Percentiles rank a stretch among this genome's conserved stretches.
phyloP scores from a whole-genome alignment of 192 early-diverging fungal species.

The Coemansia erecta region DNA sequence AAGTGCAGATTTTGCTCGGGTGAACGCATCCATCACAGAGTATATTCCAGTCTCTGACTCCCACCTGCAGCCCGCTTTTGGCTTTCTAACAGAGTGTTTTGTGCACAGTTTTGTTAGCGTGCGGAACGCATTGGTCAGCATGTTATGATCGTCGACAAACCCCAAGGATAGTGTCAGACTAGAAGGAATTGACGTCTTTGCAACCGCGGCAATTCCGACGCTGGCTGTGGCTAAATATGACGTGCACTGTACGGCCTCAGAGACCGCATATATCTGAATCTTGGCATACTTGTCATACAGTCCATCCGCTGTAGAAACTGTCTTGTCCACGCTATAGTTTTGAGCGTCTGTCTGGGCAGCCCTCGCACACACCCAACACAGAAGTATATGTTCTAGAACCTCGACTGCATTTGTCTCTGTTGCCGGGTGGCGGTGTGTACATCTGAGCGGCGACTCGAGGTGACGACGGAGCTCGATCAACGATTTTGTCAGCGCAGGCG shows the following conservation, averaged over 20 bases:
- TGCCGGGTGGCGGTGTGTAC: conserved; percentile 23
- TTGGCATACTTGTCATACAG: conserved; percentile 31
- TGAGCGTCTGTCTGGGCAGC: conserved; percentile 37
- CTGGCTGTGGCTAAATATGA: conserved; percentile 33
- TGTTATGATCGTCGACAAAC: conserved; percentile 11
- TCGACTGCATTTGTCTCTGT: conserved; percentile 34
- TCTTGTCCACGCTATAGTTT: conserved; percentile 14
- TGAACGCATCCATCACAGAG: conserved; percentile 29
- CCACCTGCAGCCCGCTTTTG: conserved; percentile 24
- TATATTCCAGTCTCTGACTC: conserved; percentile 29
- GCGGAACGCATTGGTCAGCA: conserved; percentile 19
- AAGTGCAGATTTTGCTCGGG: conserved; percentile 28
- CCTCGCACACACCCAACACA: conserved; percentile 46
- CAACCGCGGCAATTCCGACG: conserved; percentile 27
- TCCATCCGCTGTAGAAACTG: conserved; percentile 11
- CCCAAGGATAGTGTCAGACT: conserved; percentile 23
- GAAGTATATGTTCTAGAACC: conserved; percentile 31
- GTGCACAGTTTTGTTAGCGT: conserved; percentile 36
- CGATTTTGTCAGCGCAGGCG: conserved; percentile 7
- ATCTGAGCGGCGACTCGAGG: conserved; percentile 36
- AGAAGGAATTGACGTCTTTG: conserved; percentile 34
- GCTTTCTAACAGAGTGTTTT: conserved; percentile 34
- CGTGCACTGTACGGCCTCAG: conserved; percentile 29
- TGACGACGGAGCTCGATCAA: conserved; percentile 32
- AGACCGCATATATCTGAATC: conserved; percentile 11